Base-by-base conservation (phyloP, 2,329 filamentous ascomycete species). In the Fusarium equiseti region DNA sequence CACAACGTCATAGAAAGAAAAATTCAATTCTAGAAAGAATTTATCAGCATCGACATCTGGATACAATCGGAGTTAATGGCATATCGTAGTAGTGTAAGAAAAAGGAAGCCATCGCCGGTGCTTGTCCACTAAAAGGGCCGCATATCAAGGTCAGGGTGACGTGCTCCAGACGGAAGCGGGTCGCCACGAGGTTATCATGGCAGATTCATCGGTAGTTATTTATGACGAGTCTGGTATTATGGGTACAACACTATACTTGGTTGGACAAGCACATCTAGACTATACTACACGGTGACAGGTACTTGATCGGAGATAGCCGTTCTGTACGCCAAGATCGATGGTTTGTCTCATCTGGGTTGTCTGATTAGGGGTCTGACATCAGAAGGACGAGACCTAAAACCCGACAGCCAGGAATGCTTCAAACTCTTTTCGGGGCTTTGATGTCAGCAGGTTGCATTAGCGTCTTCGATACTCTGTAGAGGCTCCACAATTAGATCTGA, bases 361-460 rank as follows among this genome's bases (percentile, higher is more conserved):
- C 26, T 8, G 38, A 56, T 59, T 53, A 71, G 53, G 71, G 27
- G 44, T 69, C 68, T 72, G 68, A 71, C 68, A 66, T 65, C 67
- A 63, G 53, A 8, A 20, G 12, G 10, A 38, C 35, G 12, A 38
- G 35, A n/a, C 10, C 35, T n/a, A 38, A 35, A 44, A 22, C 46
- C 24, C 44, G n/a, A 46, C 16, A 27, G 24, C 44, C 44, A 46
- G 44, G 44, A 11, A n/a, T 43, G 5, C n/a, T 18, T 43, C 46
- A 54, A 49, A 50, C 29, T 52, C 32, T 66, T 50, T 40, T 46
- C 49, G 46, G 68, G 20, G 44, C 52, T 32, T 59, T 63, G 63
- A 57, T 55, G 68, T 73, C 64, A 70, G 63, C 73, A 68, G 49
- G 54, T 67, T 70, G 73, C 73, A 75, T 75, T 75, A 75, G 71